phyloP scores from a whole-genome alignment of 1,139 yeast species.

The Chernovozyma aurita region DNA sequence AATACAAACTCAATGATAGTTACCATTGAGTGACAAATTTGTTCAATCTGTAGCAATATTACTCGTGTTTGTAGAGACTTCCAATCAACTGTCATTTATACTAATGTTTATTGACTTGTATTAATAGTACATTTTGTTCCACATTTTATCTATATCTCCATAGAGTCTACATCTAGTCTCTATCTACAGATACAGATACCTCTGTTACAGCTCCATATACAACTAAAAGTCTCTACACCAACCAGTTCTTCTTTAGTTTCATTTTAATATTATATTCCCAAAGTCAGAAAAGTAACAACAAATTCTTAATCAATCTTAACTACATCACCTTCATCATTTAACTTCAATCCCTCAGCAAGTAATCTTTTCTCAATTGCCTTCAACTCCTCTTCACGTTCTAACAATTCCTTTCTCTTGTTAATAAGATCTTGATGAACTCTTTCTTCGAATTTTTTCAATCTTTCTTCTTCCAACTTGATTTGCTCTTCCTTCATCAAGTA shows the following conservation, averaged over 20 bases:
- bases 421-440: conserved; percentile 87
- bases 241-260: neutral
- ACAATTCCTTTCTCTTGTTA: conserved; percentile 76
- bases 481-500: conserved; percentile 74
- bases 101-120: neutral
- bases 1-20: no score
- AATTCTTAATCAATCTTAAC: conserved; percentile 21
- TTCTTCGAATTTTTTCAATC: conserved; percentile 73
- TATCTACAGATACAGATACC: no score
- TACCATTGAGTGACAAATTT: no score
- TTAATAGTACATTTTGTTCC: no score
- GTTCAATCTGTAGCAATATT: no score
- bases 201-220: no score
- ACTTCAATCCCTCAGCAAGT: conserved; percentile 50
- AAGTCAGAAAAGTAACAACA: neutral
- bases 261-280: neutral
- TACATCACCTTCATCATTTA: conserved; percentile 40
- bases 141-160: no score
- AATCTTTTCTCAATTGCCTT: conserved; percentile 76
- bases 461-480: conserved; percentile 74
- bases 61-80: no score
- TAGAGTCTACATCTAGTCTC: no score
- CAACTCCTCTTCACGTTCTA: conserved; percentile 85
- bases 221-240: no score
- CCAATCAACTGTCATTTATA: no score